Conservation (phyloP, 345 rosid genomes). For the Populus ilicifolia region DNA sequence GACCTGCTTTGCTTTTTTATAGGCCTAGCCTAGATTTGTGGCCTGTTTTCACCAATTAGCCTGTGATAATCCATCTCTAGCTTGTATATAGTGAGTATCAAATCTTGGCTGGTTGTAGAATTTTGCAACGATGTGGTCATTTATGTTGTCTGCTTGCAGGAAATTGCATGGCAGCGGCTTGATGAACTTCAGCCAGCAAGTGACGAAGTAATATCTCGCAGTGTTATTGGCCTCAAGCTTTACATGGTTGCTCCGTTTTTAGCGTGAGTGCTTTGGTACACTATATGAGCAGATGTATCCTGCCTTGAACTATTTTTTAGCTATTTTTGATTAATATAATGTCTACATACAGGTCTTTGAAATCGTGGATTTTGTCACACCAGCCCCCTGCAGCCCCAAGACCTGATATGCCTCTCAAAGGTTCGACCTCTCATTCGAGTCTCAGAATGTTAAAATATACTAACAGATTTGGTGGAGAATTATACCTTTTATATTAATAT, state of each 20-base stretch:
- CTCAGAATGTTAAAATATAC: background rate
- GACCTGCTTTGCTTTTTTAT: no score
- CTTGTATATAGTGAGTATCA: background rate
- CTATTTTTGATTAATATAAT: constrained; percentile 1
- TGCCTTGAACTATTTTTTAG: background rate
- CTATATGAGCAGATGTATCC: background rate
- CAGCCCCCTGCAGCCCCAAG: constrained; percentile 55
- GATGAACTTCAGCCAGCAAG: constrained; percentile 83
- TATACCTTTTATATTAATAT: background rate
- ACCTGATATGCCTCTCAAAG: constrained; percentile 63
- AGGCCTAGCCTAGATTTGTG: background rate
- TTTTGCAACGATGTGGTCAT: background rate
- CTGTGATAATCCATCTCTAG: no score
- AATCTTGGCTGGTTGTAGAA: background rate
- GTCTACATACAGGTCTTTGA: constrained; percentile 56
- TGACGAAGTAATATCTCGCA: constrained; percentile 77
- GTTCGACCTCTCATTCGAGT: constrained; percentile 25
- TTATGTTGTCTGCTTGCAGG: constrained; percentile 45
- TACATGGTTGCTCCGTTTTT: constrained; percentile 97
- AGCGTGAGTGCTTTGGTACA: constrained; percentile 44
- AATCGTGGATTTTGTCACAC: constrained; percentile 63
- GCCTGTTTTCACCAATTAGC: background rate
- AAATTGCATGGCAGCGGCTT: constrained; percentile 89
- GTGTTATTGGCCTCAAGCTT: constrained; percentile 80
- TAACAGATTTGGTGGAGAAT: background rate